Percentiles rank a stretch among this genome's conserved stretches.
Conservation (phyloP, 1,139 yeast genomes). For the Saccharomyces hybrid region DNA sequence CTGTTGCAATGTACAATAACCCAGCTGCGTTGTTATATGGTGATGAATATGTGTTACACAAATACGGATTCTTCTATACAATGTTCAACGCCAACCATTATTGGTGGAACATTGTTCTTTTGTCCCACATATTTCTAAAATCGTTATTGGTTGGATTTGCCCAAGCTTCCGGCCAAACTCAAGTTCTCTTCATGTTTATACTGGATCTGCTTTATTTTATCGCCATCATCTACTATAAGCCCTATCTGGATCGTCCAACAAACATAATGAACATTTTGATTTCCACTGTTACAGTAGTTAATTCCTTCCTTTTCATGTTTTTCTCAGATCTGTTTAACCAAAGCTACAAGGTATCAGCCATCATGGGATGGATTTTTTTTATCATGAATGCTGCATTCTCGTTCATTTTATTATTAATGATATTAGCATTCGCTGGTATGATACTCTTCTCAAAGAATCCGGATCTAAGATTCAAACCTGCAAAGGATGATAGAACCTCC, state of each 20-base stretch:
- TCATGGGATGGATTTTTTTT: constrained; percentile 76
- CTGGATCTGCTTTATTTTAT: constrained; percentile 56
- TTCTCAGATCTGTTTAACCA: constrained; percentile 67
- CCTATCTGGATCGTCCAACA: constrained; percentile 65
- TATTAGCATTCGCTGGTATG: constrained; percentile 48
- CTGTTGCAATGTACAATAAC: constrained; percentile 47
- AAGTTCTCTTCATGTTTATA: constrained; percentile 56
- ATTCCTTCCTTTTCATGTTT: constrained; percentile 65
- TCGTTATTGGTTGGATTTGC: constrained; percentile 59
- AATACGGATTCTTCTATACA: constrained; percentile 70
- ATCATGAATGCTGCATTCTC: constrained; percentile 71
- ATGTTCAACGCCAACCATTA: constrained; percentile 69
- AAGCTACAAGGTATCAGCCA: constrained; percentile 57
- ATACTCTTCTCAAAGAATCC: constrained; percentile 65
- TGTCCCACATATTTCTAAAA: constrained; percentile 49
- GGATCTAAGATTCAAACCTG: constrained; percentile 77
- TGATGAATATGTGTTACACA: constrained; percentile 51
- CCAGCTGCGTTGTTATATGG: constrained; percentile 76
- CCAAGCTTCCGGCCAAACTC: constrained; percentile 62
- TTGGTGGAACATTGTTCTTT: constrained; percentile 62
- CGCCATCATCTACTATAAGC: constrained; percentile 48
- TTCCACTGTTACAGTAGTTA: constrained; percentile 54
- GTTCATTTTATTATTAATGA: constrained; percentile 51
- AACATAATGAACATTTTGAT: constrained; percentile 58
- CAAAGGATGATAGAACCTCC: constrained; percentile 72